phyloP scores from a whole-genome alignment of 2,329 filamentous ascomycete species.

The Penicillium sp. region DNA sequence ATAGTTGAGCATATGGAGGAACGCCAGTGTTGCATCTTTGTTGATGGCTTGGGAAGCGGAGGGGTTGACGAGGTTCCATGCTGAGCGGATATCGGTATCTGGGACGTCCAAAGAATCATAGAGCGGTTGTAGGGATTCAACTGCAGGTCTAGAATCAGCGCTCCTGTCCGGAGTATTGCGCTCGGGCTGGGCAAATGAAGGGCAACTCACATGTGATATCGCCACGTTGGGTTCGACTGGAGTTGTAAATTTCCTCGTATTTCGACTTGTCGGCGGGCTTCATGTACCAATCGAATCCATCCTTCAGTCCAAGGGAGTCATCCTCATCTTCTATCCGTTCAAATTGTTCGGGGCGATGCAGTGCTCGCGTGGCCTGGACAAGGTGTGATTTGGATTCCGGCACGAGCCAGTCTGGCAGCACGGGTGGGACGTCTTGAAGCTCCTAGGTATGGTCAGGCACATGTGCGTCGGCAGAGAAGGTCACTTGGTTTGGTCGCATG shows the following conservation, averaged over 20 bases:
- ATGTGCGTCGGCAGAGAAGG: neutral
- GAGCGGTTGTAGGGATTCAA: conserved; percentile 71
- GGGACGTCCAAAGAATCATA: conserved; percentile 66
- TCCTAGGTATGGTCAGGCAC: conserved; percentile 52
- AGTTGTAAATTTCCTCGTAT: conserved; percentile 95
- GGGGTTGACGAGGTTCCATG: conserved; percentile 97
- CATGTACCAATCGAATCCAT: conserved; percentile 99
- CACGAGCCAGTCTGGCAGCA: conserved; percentile 90
- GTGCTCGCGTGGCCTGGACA: conserved; percentile 72
- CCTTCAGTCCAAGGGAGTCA: conserved; percentile 77
- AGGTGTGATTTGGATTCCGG: conserved; percentile 91
- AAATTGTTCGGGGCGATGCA: conserved; percentile 76
- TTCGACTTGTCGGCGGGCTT: conserved; percentile 82
- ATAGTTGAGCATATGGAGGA: conserved; percentile 94
- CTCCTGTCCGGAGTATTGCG: neutral
- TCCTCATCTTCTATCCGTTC: conserved; percentile 74
- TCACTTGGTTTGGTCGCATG: conserved; percentile 23
- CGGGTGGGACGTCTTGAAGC: conserved; percentile 77
- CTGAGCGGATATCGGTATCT: conserved; percentile 75
- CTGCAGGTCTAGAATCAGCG: conserved; percentile 39
- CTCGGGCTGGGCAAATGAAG: neutral
- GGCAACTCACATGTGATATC: conserved; percentile 65
- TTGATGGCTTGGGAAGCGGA: conserved; percentile 75
- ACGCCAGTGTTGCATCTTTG: conserved; percentile 90
- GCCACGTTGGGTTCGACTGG: conserved; percentile 80